Base-by-base conservation (phyloP, 192 early-diverging fungal genomes). In the Coemansia sp. region DNA sequence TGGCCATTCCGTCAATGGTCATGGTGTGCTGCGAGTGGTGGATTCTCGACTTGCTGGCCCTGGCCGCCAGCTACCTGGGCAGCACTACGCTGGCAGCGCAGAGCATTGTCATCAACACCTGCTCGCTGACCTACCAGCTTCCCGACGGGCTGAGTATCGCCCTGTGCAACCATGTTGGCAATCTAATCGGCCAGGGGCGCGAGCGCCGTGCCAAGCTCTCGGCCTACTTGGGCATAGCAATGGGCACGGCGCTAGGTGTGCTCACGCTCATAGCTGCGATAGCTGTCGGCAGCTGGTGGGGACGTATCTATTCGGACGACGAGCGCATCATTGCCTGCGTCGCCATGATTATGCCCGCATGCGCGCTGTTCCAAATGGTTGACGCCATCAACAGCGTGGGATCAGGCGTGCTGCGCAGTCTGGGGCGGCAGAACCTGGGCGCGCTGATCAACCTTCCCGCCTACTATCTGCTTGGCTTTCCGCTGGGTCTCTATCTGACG, bases 1-100 rank as follows among this genome's bases (percentile, higher is more conserved):
- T 93, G 17, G 91, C 86, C 1, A 34, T 87, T 9, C 88, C 90
- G n/a, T 84, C 86, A 4, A 83, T 88, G 42, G 49, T 86, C 18
- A 86, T 93, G 88, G 77, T 86, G 2, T 88, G 89, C 61, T 70
- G 72, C 14, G 87, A 88, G 49, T 86, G 64, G 88, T 80, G 70
- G 76, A 74, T 74, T 31, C 65, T 73, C 21, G 80, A 81, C 27
- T 36, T 81, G 30, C 61, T 70, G 27, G 67, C 68, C 7, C 60
- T 81, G 39, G 62, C 75, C 0, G 57, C 83, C 5, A 80, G 80
- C 62, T 83, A 80, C 64, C 69, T 86, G 36, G 82, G 82, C 34
- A 82, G 68, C 31, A 65, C 60, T 14, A 68, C 73, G n/a, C 62
- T 83, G 51, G 81, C 82, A 3, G 82, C 81, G 3, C 82, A 86